Conservation (phyloP, 495 filamentous ascomycete genomes). For the Penicillium silybi region DNA sequence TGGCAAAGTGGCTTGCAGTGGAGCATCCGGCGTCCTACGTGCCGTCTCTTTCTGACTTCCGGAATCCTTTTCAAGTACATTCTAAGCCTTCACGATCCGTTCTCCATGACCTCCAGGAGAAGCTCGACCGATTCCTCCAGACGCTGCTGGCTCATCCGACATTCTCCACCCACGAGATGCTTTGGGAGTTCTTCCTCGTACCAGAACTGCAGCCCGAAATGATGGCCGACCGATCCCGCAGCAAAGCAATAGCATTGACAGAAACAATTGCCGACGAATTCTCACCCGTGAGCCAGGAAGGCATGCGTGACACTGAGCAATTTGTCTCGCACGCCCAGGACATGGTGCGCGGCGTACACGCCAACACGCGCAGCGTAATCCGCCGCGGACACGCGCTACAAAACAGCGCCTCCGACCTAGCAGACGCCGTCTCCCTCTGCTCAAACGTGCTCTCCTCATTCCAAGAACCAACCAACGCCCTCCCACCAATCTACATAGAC, state of each 20-base stretch:
- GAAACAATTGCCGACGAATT: constrained; percentile 88
- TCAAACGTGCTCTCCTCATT: constrained; percentile 50
- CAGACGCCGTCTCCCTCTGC: constrained; percentile 61
- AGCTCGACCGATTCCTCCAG: constrained; percentile 80
- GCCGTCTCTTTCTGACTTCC: constrained; percentile 70
- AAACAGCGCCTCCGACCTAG: constrained; percentile 54
- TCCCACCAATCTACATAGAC: constrained; percentile 62
- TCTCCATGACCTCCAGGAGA: constrained; percentile 80
- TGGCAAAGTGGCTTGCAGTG: constrained; percentile 78
- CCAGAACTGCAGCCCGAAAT: constrained; percentile 86
- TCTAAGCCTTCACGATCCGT: constrained; percentile 85
- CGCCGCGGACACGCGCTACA: constrained; percentile 43
- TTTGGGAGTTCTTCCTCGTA: constrained; percentile 99
- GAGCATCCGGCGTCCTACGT: constrained; percentile 97
- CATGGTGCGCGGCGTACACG: constrained; percentile 77
- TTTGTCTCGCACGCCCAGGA: constrained; percentile 88
- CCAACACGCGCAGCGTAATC: constrained; percentile 73
- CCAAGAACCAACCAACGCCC: constrained; percentile 41
- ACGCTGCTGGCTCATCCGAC: constrained; percentile 86
- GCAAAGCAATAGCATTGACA: constrained; percentile 75
- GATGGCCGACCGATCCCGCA: constrained; percentile 82
- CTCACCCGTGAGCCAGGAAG: constrained; percentile 63
- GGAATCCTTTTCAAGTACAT: constrained; percentile 88
- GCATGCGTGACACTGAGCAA: constrained; percentile 87
- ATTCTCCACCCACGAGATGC: constrained; percentile 92